Conservation (phyloP, 345 rosid genomes). For the Camelina neglecta region DNA sequence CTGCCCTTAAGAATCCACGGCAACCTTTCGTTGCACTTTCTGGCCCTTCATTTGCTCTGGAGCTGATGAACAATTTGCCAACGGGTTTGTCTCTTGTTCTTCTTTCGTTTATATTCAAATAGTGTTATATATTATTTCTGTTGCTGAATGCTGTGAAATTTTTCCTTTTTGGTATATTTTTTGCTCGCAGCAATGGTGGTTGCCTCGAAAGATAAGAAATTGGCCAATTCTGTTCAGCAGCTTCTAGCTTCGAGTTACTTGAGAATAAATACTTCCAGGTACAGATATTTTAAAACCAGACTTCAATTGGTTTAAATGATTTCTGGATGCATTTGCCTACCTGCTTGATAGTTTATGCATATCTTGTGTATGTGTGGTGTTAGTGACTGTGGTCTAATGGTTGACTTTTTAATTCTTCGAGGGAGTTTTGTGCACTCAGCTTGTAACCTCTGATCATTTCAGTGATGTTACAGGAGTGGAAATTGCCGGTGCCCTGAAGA, state of each 20-base stretch:
- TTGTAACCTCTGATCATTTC: slow-evolving; percentile 79
- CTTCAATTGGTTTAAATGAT: background rate
- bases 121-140: background rate
- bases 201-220: slow-evolving; percentile 83
- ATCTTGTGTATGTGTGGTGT: background rate
- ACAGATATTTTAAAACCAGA: slow-evolving; percentile 29
- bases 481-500: slow-evolving; percentile 94
- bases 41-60: slow-evolving; percentile 91
- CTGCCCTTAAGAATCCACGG: slow-evolving; percentile 68
- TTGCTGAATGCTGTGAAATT: slow-evolving; percentile 10
- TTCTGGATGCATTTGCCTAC: background rate
- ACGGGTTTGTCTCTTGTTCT: slow-evolving; percentile 57
- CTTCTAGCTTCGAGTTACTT: slow-evolving; percentile 80
- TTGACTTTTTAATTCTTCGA: slow-evolving; percentile 11
- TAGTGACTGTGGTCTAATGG: slow-evolving; percentile 25
- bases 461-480: slow-evolving; percentile 98
- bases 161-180: slow-evolving; percentile 7
- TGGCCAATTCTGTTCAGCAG: slow-evolving; percentile 82
- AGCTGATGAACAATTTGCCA: slow-evolving; percentile 85
- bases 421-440: slow-evolving; percentile 52
- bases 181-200: slow-evolving; percentile 85
- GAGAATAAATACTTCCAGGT: slow-evolving; percentile 93
- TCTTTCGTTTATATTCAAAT: background rate
- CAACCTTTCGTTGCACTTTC: slow-evolving; percentile 91
- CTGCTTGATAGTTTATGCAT: slow-evolving; percentile 25